A percentile compares a stretch with the other conserved stretches of the same genome.
phyloP scores from a whole-genome alignment of 106 monocot species.

The Dendrobium huoshanense region DNA sequence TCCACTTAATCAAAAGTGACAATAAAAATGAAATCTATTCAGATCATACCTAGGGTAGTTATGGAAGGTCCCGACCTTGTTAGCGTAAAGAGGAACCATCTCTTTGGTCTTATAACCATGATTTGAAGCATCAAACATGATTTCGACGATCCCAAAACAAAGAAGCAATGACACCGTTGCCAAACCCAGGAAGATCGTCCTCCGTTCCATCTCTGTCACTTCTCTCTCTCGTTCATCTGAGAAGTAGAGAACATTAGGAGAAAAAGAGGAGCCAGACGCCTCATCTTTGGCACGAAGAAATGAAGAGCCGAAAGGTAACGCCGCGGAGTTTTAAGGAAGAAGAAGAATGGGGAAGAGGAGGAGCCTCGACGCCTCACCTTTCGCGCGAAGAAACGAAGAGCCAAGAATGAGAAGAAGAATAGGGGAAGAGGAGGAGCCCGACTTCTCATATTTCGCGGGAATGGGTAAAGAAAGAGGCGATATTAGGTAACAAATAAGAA shows the following conservation, averaged over 20 bases:
- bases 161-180: neutral
- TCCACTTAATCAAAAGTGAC: neutral
- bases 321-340: too few species aligned
- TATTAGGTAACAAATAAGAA: too few species aligned
- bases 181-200: neutral
- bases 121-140: slow-evolving; percentile 35
- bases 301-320: too few species aligned
- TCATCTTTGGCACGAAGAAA: too few species aligned
- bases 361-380: too few species aligned
- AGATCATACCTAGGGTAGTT: slow-evolving; percentile 43
- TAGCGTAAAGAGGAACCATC: slow-evolving; percentile 52
- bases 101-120: slow-evolving; percentile 53
- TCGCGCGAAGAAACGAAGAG: too few species aligned
- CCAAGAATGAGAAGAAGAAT: too few species aligned
- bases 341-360: too few species aligned
- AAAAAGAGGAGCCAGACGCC: too few species aligned
- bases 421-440: too few species aligned
- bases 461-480: too few species aligned
- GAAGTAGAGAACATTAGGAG: neutral
- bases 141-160: slow-evolving; percentile 7
- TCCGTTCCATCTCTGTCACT: neutral
- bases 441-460: too few species aligned
- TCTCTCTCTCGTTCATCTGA: neutral
- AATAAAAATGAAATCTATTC: neutral
- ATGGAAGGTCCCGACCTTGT: slow-evolving; percentile 67